Evolutionary conservation across 2,329 filamentous ascomycete genomes (phyloP).

Genomic region (Talaromyces sp.): DNA sequence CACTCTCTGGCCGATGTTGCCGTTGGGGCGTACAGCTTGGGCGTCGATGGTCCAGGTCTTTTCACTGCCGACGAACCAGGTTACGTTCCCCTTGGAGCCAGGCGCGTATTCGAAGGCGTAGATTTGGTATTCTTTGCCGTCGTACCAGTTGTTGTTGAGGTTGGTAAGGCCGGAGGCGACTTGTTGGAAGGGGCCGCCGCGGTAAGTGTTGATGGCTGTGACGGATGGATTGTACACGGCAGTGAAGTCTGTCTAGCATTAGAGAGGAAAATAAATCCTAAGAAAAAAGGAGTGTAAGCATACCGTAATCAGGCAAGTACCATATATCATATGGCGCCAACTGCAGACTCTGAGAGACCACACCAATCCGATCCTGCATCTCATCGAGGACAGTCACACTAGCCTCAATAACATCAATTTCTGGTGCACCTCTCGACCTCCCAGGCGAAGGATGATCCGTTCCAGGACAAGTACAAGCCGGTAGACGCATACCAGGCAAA

Average conservation of each 20-base stretch:
- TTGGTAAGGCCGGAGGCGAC: conserved; percentile 60
- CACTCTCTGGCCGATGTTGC: conserved; percentile 64
- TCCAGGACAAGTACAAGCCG: conserved; percentile 62
- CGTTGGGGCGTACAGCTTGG: conserved; percentile 62
- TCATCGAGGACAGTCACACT: conserved; percentile 54
- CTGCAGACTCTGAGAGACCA: conserved; percentile 65
- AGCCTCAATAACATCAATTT: conserved; percentile 72
- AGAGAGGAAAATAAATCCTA: not conserved
- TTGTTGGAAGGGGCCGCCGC: conserved; percentile 61
- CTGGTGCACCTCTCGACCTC: conserved; percentile 63
- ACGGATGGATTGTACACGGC: conserved; percentile 61
- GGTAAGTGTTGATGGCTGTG: conserved; percentile 58
- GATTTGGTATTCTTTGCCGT: conserved; percentile 60
- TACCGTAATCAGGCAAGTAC: conserved; percentile 62
- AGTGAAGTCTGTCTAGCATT: conserved; percentile 51
- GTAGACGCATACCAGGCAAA: conserved; percentile 67
- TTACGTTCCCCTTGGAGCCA: conserved; percentile 58
- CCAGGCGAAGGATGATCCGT: conserved; percentile 65
- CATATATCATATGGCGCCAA: conserved; percentile 68
- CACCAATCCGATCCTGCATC: conserved; percentile 52
- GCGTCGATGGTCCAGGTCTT: conserved; percentile 63
- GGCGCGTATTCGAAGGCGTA: conserved; percentile 64
- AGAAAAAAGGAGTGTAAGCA: conserved; percentile 5
- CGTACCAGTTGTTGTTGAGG: conserved; percentile 65
- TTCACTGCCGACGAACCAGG: conserved; percentile 65